Conservation (phyloP, 2,329 filamentous ascomycete genomes). For the Trichophyton mentagrophytes region DNA sequence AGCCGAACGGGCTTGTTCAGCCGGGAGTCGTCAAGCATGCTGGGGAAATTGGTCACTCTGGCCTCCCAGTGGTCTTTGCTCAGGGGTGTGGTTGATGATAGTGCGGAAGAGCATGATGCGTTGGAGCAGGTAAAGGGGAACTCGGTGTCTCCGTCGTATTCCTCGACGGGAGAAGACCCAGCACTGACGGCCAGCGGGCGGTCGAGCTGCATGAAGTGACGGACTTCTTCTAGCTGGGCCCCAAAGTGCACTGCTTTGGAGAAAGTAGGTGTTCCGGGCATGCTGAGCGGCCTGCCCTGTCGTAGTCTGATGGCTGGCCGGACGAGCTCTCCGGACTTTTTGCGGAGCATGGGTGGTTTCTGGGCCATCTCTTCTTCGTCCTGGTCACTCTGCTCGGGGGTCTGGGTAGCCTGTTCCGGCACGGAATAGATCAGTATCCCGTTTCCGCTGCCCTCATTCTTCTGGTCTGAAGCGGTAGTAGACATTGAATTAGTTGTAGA, state of each 20-base stretch:
- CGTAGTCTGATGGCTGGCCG: conserved; percentile 77
- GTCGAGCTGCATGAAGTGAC: conserved; percentile 90
- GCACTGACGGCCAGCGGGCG: conserved; percentile 92
- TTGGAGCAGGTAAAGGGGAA: conserved; percentile 63
- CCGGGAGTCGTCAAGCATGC: conserved; percentile 47
- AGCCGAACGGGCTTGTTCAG: conserved; percentile 54
- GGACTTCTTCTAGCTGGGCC: conserved; percentile 86
- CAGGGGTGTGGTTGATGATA: too few relatives aligned
- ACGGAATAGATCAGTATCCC: conserved; percentile 5
- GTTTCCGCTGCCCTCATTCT: neutral
- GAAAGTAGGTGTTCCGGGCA: conserved; percentile 93
- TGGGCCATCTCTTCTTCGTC: conserved; percentile 48
- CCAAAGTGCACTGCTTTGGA: conserved; percentile 98
- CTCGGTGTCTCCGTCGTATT: conserved; percentile 73
- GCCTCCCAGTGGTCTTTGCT: conserved; percentile 66
- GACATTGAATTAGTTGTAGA: too few relatives aligned
- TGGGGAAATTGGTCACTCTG: conserved; percentile 68
- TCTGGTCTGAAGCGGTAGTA: neutral
- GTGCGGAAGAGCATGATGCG: conserved; percentile 25
- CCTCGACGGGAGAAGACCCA: conserved; percentile 79
- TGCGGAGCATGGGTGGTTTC: conserved; percentile 88
- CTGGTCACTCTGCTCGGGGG: conserved; percentile 37
- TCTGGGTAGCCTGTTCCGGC: conserved; percentile 18
- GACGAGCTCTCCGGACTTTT: conserved; percentile 96
- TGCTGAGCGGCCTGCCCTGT: conserved; percentile 73